These are phyloP conservation scores for Trichoderma atrobrunneum DNA, from an alignment of 2,329 filamentous ascomycete species.

Conservation along the genomic window DNA sequence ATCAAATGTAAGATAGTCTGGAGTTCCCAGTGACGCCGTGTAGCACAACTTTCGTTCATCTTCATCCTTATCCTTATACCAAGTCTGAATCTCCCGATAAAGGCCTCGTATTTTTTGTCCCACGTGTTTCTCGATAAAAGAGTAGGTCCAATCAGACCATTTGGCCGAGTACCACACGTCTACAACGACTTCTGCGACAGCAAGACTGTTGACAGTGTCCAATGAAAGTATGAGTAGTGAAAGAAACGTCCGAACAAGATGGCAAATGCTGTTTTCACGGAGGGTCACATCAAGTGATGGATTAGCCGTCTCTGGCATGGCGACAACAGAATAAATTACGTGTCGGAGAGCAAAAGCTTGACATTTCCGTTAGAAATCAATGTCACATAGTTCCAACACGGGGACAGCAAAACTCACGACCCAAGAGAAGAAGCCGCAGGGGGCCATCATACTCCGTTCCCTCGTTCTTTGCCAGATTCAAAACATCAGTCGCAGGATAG, in stretches of 20 bases:
- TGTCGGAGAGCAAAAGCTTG: slow-evolving; percentile 27
- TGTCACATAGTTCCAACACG: neutral
- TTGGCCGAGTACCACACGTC: slow-evolving; percentile 30
- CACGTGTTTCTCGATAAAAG: neutral
- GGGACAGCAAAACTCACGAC: slow-evolving; percentile 20
- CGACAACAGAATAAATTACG: slow-evolving; percentile 27
- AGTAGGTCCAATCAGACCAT: slow-evolving; percentile 16
- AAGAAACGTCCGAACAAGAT: slow-evolving; percentile 14
- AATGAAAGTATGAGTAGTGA: slow-evolving; percentile 20
- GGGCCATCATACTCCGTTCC: slow-evolving; percentile 24
- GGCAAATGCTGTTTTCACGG: neutral
- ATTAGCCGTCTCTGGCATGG: slow-evolving; percentile 23
- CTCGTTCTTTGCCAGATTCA: slow-evolving; percentile 30
- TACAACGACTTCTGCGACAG: slow-evolving; percentile 26
- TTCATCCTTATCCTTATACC: neutral
- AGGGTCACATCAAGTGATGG: slow-evolving; percentile 21
- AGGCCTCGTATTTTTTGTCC: neutral
- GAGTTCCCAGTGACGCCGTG: neutral
- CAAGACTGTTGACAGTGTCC: slow-evolving; percentile 1
- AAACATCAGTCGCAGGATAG: slow-evolving; percentile 27
- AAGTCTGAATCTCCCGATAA: neutral
- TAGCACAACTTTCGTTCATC: no score
- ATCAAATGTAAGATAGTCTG: neutral
- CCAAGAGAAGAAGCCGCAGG: slow-evolving; percentile 25
- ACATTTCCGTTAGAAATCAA: neutral